Evolutionary conservation across 768 basidiomycete genomes (phyloP), one percentile per base, ranked within the genome.

Genomic region (Termitomyces sp.): DNA sequence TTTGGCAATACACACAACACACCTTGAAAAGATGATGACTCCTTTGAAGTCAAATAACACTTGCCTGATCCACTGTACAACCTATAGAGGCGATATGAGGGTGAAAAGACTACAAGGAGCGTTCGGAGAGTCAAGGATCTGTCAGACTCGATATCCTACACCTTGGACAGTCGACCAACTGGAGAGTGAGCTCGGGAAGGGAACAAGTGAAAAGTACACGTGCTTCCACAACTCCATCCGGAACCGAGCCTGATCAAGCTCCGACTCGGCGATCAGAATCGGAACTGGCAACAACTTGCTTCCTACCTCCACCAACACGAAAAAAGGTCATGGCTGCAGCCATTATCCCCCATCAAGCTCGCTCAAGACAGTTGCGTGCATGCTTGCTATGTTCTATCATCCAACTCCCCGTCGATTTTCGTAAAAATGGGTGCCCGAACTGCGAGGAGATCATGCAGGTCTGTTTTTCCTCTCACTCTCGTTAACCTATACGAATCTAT

Each of bases 371-470:
- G 53, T 82, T 95, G 9, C 82, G 96, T 52, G 95, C 96, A 18
- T 99, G 96, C 66, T 79, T 98, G 1, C 80, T 98, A 38, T 99
- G 97, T 70, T 97, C 94, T 0, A 82, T 97, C 57, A 83, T 98
- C 18, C 93, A 93, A 64, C 76, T 85, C 0, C 84, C 92, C 0
- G 74, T 76, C 38, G 96, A 98, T 61, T 99, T 98, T 68, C 76
- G 87, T 40, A 85, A 82, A 62, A 73, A 76, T 20, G 97, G 97
- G 5, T 99, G 97, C 68, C 96, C 96, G 41, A 99, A 99, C 69
- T 99, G 97, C 66, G 96, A 98, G 63, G 92, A 96, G 66, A 78
- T 95, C 60, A 81, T 98, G 69, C 89, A 94, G 78, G 96, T 95
- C 56, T 52, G 81, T 38, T 36, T 43, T 46, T 18, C 22, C 18